A percentile compares a stretch with the other conserved stretches of the same genome.
These are phyloP conservation scores for Jimgerdemannia lactiflua DNA, from an alignment of 192 early-diverging fungal genomes.

Conservation along the genomic window DNA sequence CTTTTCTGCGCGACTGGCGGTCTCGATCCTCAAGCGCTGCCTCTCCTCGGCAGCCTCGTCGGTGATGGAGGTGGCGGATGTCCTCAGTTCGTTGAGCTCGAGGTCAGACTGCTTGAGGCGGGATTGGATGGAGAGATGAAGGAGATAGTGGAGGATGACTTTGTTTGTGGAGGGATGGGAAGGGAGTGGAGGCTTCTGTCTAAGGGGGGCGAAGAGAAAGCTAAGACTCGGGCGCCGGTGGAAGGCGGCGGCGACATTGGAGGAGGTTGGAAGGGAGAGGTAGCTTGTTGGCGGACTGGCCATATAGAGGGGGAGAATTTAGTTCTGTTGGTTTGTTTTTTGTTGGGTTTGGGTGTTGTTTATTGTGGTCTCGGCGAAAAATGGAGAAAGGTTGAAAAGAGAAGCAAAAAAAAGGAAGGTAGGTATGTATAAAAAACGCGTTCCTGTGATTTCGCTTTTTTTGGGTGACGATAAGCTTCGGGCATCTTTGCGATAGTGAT, in stretches of 20 bases:
- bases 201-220: slow-evolving; percentile 16
- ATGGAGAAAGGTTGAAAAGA: too few species aligned
- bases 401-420: too few species aligned
- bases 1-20: slow-evolving; percentile 37
- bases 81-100: slow-evolving; percentile 32
- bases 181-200: background rate
- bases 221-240: slow-evolving; percentile 12
- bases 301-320: background rate
- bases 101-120: slow-evolving; percentile 47
- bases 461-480: too few species aligned
- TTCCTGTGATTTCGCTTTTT: too few species aligned
- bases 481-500: too few species aligned
- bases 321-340: too few species aligned
- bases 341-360: too few species aligned
- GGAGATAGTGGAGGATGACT: slow-evolving; percentile 50
- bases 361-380: too few species aligned
- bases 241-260: slow-evolving; percentile 7
- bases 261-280: slow-evolving; percentile 7
- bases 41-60: slow-evolving; percentile 29
- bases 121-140: slow-evolving; percentile 51
- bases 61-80: slow-evolving; percentile 31
- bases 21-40: slow-evolving; percentile 23
- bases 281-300: background rate
- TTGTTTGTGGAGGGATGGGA: slow-evolving; percentile 39
- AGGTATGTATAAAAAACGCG: too few species aligned